Conservation (phyloP, 2,329 filamentous ascomycete genomes). For the Cladophialophora bantiana region DNA sequence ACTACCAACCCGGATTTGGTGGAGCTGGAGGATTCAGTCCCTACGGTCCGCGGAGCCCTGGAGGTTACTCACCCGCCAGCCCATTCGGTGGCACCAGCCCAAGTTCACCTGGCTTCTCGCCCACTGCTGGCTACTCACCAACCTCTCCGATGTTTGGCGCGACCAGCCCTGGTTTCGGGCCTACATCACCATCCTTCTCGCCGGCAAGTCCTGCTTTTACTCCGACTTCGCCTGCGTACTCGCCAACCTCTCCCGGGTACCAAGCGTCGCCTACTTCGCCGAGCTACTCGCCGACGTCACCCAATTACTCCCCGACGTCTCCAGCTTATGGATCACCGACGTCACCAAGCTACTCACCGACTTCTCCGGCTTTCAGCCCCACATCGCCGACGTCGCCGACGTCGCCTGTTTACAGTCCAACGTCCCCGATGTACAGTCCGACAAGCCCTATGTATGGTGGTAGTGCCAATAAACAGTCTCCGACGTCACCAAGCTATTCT, state of each 20-base stretch:
- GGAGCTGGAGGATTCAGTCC: conserved; percentile 68
- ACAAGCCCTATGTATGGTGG: conserved; percentile 56
- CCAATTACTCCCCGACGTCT: conserved; percentile 64
- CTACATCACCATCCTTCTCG: conserved; percentile 61
- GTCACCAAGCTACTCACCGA: conserved; percentile 66
- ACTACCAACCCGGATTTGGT: conserved; percentile 75
- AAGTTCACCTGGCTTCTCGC: conserved; percentile 72
- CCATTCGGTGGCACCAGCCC: conserved; percentile 75
- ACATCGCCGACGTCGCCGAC: conserved; percentile 74
- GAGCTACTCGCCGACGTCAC: conserved; percentile 67
- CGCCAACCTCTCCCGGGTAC: conserved; percentile 71
- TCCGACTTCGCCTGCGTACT: conserved; percentile 75
- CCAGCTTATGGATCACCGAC: conserved; percentile 51
- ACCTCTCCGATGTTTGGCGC: conserved; percentile 72
- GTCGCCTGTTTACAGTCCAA: conserved; percentile 70
- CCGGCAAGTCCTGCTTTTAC: conserved; percentile 66
- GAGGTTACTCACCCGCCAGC: conserved; percentile 70
- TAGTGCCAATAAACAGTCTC: conserved; percentile 51
- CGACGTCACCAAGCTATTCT: conserved; percentile 63
- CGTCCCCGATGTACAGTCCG: conserved; percentile 66
- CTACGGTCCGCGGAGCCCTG: conserved; percentile 71
- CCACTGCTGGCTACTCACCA: conserved; percentile 71
- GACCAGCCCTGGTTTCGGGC: conserved; percentile 62
- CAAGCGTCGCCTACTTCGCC: conserved; percentile 73
- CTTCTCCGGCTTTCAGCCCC: conserved; percentile 68